Evolutionary conservation across 139 green algal genomes (phyloP), one percentile per base, ranked within the genome.

Genomic region (Astrephomene gubernaculifera): DNA sequence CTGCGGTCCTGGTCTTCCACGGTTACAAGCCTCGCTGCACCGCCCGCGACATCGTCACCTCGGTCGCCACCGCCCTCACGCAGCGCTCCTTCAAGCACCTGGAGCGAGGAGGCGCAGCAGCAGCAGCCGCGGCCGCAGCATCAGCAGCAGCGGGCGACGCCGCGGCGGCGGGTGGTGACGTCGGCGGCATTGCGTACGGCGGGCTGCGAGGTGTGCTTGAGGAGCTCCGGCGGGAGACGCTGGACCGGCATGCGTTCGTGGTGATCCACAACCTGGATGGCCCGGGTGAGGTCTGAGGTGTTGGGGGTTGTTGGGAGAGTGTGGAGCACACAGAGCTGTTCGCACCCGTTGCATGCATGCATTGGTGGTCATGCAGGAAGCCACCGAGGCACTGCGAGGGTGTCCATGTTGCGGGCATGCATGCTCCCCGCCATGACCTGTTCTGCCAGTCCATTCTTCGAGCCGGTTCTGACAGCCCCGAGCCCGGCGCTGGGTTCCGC

Each of bases 251-350:
- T 36, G 72, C 96, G 9, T 97, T 96, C 70, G 72, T 99, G 5
- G 45, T 97, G 2, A 43, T 99, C 19, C 93, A 99, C 91, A 97
- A 95, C 91, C 95, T 98, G 17, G 96, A 98, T 65, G 96, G 96
- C 0, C 92, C 93, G 63, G 90, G 91, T 93, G 70, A 57, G 90
- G 14, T 74, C 10, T 7, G 9, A n/a, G 25, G 43, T 31, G 25
- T 35, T 67, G 8, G 4, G 2, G 29, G 64, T 39, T 4, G 60
- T 38, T 68, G 60, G 4, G 4, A n/a, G n/a, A n/a, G n/a, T n/a
- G n/a, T n/a, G n/a, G n/a, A n/a, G n/a, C n/a, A n/a, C n/a, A n/a
- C n/a, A n/a, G n/a, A n/a, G n/a, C n/a, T n/a, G n/a, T n/a, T n/a
- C n/a, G n/a, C n/a, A n/a, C n/a, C n/a, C n/a, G n/a, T n/a, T n/a